Percentiles rank a stretch among this genome's conserved stretches.
Evolutionary conservation across 2,329 filamentous ascomycete species (phyloP).

Genomic region (Kalaharituber pfeilii): DNA sequence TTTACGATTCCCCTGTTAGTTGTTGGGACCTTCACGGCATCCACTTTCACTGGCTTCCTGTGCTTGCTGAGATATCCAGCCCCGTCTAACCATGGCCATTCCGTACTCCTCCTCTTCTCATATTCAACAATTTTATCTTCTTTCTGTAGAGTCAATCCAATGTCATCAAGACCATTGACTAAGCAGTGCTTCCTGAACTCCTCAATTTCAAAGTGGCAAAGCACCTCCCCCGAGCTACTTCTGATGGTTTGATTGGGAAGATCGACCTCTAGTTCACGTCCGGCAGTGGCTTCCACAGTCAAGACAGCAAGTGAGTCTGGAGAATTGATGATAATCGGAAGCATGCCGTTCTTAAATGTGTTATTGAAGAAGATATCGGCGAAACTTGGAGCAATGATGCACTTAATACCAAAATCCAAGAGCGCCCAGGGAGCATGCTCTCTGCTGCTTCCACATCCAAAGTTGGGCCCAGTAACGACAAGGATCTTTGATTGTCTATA

Average conservation of each 20-base stretch:
- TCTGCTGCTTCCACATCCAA: slow-evolving; percentile 80
- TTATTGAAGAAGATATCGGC: slow-evolving; percentile 99
- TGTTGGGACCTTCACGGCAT: slow-evolving; percentile 32
- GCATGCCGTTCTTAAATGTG: slow-evolving; percentile 99
- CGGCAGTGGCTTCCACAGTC: slow-evolving; percentile 58
- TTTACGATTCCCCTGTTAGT: slow-evolving; percentile 17
- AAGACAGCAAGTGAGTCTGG: slow-evolving; percentile 49
- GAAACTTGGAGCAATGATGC: slow-evolving; percentile 73
- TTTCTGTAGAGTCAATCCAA: slow-evolving; percentile 81
- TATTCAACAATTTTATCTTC: slow-evolving; percentile 76
- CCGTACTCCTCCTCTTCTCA: slow-evolving; percentile 55
- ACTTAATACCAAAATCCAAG: slow-evolving; percentile 89
- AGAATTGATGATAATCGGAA: slow-evolving; percentile 62
- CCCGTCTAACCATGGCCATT: slow-evolving; percentile 86
- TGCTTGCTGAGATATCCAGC: slow-evolving; percentile 51
- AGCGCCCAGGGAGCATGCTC: slow-evolving; percentile 97
- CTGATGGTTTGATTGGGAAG: slow-evolving; percentile 70
- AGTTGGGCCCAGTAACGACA: slow-evolving; percentile 80
- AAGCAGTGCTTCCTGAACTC: slow-evolving; percentile 90
- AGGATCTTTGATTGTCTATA: slow-evolving; percentile 76
- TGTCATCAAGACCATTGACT: slow-evolving; percentile 85
- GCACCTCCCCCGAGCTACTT: slow-evolving; percentile 49
- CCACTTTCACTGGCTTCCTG: slow-evolving; percentile 41
- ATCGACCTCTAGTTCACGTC: slow-evolving; percentile 75
- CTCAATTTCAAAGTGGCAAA: slow-evolving; percentile 73